Evolutionary conservation across 169 alveolate species (phyloP).

Genomic region (Eimeria sp.): DNA sequence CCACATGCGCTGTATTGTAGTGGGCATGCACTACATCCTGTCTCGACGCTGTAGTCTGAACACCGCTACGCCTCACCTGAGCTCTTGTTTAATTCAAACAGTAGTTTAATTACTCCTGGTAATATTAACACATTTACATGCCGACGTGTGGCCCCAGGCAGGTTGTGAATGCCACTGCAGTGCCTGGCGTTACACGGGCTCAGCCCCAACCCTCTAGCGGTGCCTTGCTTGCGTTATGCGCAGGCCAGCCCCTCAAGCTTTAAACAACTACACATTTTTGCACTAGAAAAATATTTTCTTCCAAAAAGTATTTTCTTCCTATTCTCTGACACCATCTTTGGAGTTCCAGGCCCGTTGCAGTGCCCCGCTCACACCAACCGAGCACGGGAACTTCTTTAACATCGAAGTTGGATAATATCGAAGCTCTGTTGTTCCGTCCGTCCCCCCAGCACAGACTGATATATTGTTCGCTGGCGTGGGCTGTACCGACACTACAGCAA

Average conservation of each 20-base stretch:
- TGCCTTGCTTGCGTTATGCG: background rate
- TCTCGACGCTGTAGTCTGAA: too few relatives aligned
- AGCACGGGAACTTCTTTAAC: background rate
- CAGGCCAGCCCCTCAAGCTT: background rate
- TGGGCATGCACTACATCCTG: background rate
- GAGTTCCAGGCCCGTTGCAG: background rate
- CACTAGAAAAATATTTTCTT: too few relatives aligned
- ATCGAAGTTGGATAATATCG: background rate
- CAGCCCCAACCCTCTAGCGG: background rate
- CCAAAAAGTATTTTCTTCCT: background rate
- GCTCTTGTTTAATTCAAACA: too few relatives aligned
- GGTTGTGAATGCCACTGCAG: too few relatives aligned
- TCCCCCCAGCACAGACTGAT: background rate
- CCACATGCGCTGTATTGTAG: too few relatives aligned
- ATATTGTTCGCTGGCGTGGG: background rate
- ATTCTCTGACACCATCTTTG: background rate
- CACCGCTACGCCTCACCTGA: too few relatives aligned
- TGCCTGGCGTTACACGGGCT: background rate
- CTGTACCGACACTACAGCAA: conserved; percentile 12
- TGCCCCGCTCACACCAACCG: background rate
- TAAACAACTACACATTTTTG: background rate
- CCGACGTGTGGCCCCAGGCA: too few relatives aligned
- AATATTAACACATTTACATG: too few relatives aligned
- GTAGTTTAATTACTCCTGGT: too few relatives aligned
- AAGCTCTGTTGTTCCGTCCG: background rate